Evolutionary conservation across 345 rosid genomes (phyloP), one percentile per base, ranked within the genome.

Genomic region (Aquilaria malaccensis): DNA sequence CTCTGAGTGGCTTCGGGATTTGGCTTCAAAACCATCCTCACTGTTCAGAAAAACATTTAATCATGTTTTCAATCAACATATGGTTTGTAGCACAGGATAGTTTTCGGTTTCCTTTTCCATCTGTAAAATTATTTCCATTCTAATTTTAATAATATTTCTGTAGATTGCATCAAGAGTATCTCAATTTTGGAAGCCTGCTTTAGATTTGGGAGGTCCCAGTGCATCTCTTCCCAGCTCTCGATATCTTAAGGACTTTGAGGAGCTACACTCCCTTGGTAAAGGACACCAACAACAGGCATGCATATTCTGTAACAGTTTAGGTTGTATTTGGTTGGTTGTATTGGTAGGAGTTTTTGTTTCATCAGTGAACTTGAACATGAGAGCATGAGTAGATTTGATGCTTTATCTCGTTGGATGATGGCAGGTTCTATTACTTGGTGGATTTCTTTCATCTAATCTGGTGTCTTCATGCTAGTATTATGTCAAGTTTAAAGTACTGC

Each of bases 211-310:
- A 67, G 82, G 77, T 77, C 72, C 78, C 33, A 72, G 69, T 67
- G 47, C 68, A 29, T 74, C 85, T 65, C 66, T 77, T 62, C 87
- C 86, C 56, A 89, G 72, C 80, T 93, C 98, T 11, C 89, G 98
- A 50, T 93, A 93, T 81, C 87, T 89, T 60, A 81, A 65, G 77
- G 98, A 93, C 81, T 93, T 93, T 61, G 97, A 93, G 78, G 98
- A 93, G 89, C 79, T 93, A 66, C 86, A 81, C 56, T 69, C 91
- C 59, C 94, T 93, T 60, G 98, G 98, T 93, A 84, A 37, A 3
- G 43, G 43, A 37, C 43, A 37, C 43, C 5, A 37, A 37, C 43
- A 37, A 37, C 43, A 5, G 43, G 4, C 43, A 37, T 4, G 5
- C 7, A 9, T 37, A 37, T 37, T 22, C 22, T 64, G 50, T 11